Conservation (phyloP, 139 green algal species). For the Closterium sp. region DNA sequence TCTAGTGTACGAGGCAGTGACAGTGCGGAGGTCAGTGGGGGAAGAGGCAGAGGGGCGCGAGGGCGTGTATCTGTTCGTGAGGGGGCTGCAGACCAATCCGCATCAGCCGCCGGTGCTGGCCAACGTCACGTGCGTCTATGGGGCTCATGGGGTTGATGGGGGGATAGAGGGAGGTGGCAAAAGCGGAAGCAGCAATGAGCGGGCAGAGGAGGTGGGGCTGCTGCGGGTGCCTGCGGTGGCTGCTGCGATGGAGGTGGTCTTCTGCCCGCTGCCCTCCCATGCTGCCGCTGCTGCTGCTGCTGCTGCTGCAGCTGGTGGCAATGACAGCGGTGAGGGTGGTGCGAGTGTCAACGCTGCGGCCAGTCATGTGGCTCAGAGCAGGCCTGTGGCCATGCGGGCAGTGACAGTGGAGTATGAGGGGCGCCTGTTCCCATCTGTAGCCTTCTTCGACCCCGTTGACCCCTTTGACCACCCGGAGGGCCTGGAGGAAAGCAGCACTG, state of each 20-base stretch:
- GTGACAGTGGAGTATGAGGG: not conserved
- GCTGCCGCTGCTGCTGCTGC: not conserved
- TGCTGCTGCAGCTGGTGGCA: not conserved
- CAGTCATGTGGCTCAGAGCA: too few species aligned
- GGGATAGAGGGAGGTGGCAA: not conserved
- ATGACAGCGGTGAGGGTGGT: not conserved
- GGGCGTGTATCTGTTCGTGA: not conserved
- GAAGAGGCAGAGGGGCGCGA: not conserved
- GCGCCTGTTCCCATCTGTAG: not conserved
- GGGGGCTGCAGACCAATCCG: not conserved
- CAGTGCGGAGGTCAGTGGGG: not conserved
- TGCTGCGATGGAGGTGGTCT: constrained; percentile 4
- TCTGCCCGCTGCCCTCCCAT: not conserved
- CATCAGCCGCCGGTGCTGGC: not conserved
- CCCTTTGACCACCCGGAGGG: not conserved
- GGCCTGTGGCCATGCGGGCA: not conserved
- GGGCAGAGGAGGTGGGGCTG: not conserved
- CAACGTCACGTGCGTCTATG: not conserved
- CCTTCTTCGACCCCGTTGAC: not conserved
- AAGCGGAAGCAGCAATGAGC: not conserved
- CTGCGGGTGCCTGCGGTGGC: not conserved
- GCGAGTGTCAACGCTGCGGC: too few species aligned
- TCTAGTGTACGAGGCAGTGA: not conserved
- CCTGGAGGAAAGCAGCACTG: too few species aligned
- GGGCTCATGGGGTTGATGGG: not conserved